Percentiles rank a stretch among this genome's conserved stretches.
Conservation (phyloP, 345 rosid species). For the Kernera saxatilis region DNA sequence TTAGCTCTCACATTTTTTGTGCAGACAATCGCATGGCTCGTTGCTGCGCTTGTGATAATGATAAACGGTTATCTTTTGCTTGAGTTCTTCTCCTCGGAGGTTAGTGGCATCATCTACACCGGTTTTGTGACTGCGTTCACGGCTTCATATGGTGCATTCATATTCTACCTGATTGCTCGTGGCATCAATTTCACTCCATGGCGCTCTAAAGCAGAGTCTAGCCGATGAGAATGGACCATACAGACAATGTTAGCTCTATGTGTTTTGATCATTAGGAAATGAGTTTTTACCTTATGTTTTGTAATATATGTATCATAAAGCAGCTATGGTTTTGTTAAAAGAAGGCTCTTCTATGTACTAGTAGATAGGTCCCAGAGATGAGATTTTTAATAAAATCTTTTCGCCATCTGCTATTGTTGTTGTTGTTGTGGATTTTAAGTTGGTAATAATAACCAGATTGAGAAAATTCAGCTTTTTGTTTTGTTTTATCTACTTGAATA, state of each 20-base stretch:
- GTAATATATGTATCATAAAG: constrained; percentile 18
- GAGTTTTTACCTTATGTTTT: constrained; percentile 1
- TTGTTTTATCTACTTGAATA: not conserved
- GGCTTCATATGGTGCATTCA: constrained; percentile 55
- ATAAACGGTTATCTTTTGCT: constrained; percentile 81
- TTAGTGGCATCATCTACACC: constrained; percentile 38
- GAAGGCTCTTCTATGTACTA: constrained; percentile 2
- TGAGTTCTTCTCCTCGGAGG: constrained; percentile 70
- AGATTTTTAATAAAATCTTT: not conserved
- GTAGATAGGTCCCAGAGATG: not conserved
- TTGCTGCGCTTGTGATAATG: constrained; percentile 72
- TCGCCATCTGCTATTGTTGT: not conserved
- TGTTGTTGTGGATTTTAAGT: not conserved
- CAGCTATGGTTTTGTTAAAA: not conserved
- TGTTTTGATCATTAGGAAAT: not conserved
- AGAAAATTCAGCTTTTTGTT: not conserved
- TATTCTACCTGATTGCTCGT: constrained; percentile 55
- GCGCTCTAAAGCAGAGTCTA: constrained; percentile 25
- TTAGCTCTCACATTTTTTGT: not conserved
- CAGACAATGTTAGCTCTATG: not conserved
- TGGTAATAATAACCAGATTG: not conserved
- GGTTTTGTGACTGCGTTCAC: constrained; percentile 38
- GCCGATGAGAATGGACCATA: constrained; percentile 9
- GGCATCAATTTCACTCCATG: constrained; percentile 38
- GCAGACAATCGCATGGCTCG: constrained; percentile 75